Base-by-base conservation (phyloP, 176 grass and related monocot species). In the Bolboschoenus planiculmis region DNA sequence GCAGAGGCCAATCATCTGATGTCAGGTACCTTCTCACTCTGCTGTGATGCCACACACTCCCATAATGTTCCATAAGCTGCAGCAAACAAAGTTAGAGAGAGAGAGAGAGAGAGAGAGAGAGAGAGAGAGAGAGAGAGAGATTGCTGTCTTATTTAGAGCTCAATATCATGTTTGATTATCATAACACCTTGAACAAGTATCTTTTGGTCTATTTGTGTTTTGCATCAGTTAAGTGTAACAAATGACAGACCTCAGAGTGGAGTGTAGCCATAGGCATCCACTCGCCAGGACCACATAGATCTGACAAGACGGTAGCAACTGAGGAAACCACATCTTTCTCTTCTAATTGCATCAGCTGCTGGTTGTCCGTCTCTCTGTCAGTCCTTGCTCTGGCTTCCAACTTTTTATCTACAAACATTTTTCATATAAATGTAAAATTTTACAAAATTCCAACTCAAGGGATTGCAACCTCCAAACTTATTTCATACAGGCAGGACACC, bases 261-360 rank as follows among this genome's bases (percentile, higher is more conserved):
- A 97, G 94, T 87, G 82, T 94, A 86, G 85, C 88, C 88, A 97
- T 92, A 60, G 91, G 89, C 88, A 97, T 89, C 91, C 91, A 91
- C 31, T 97, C 94, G 84, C 94, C 94, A 21, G 94, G 90, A 24
- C 89, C 94, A 76, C 94, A 97, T n/a, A 97, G 88, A 82, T 94
- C 92, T 63, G 94, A 90, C 79, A 94, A 81, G 81, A 97, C 90
- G 31, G 89, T 97, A 18, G 94, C 90, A 79, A 97, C 91, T 84
- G 91, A 97, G 63, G 91, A 97, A 36, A 94, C 88, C 1, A 97
- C 88, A 42, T 94, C 91, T 81, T 97, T 97, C 86, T 94, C 94
- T 90, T 97, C 94, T 56, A 87, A 78, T 78, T 94, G 94, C 85
- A 90, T 68, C 24, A 87, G 73, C 63, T 90, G 91, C 57, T 97